Evolutionary conservation across 176 grass and related monocot genomes (phyloP), one percentile per base, ranked within the genome.

Genomic region (Ananas comosus): DNA sequence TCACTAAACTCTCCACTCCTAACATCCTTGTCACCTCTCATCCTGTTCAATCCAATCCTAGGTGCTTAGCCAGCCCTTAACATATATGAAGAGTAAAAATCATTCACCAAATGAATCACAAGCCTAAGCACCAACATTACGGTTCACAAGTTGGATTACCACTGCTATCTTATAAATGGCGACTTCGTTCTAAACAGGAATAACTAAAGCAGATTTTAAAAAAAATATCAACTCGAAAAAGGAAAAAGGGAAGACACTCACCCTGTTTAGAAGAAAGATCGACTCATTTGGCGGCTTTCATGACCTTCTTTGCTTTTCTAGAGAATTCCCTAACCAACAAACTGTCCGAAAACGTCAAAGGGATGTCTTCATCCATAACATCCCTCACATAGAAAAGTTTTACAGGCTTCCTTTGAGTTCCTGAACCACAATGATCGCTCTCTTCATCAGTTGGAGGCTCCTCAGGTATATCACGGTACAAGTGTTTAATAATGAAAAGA

Each of bases 401-500:
- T 64, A 79, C 63, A 25, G 84, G 82, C 63, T 10, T 51, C 65
- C 28, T 79, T 83, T 53, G 75, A 72, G 65, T 56, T 49, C 65
- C 51, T 5, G 51, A 10, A 16, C 33, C 33, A 42, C 33, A 42
- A 7, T 2, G 24, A 56, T 51, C 17, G 49, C 9, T 25, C 57
- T 24, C 10, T 48, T 69, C 84, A 65, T 87, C 69, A 52, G 66
- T 21, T 23, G 84, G 86, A 64, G 93, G 51, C 48, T 97, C 93
- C 69, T 97, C 93, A 57, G 89, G 86, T 81, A 97, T 88, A 80
- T 88, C 84, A 70, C 88, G 76, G 76, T 97, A 97, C 53, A 97
- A 53, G 71, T 97, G 93, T 68, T 90, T 97, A 67, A 97, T 56
- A 70, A 97, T 97, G 66, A 97, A 97, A 53, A 97, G 93, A 10